Base-by-base conservation (phyloP, 345 rosid genomes). In the Bruguiera parviflora region DNA sequence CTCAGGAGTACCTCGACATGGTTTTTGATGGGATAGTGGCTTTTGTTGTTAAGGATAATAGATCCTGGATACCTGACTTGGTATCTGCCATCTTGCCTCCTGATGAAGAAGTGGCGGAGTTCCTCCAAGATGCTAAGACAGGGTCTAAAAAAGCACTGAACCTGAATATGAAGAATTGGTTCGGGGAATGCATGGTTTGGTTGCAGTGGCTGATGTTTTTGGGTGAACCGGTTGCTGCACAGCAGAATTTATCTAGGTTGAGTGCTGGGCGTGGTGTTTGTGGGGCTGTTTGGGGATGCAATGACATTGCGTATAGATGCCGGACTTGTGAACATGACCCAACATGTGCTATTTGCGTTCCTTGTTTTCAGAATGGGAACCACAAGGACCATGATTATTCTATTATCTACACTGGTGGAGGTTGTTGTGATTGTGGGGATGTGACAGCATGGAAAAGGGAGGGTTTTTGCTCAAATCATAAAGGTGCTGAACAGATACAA, bases 341-440 rank as follows among this genome's bases (percentile, higher is more conserved):
- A 1, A 95, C 99, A 57, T 95, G 99, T 84, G 99, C 96, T 25
- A 88, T 95, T 68, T 95, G 99, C 32, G 96, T 88, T 67, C 87
- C 96, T 67, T 95, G 99, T 79, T 95, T 95, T 65, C 83, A 78
- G 77, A 84, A 88, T 72, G 99, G 99, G 60, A 75, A 88, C 68
- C 97, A 94, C 72, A 65, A 75, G 53, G 78, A 75, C 67, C 98
- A 94, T 62, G 98, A 94, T 75, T 91, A 84, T 80, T 88, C 90
- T 2, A 76, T 89, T 51, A 87, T 91, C 10, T 88, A 89, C 64
- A 94, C 98, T 0, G 88, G 89, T 10, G 89, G 96, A 63, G 98
- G 98, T 75, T 94, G 98, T 63, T 94, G 98, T 79, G 98, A 94
- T 76, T 94, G 98, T 79, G 98, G 98, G 68, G 98, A 94, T 77